A percentile compares a stretch with the other conserved stretches of the same genome.
Conservation (phyloP, 306 rosid species). For the Rosa persica region DNA sequence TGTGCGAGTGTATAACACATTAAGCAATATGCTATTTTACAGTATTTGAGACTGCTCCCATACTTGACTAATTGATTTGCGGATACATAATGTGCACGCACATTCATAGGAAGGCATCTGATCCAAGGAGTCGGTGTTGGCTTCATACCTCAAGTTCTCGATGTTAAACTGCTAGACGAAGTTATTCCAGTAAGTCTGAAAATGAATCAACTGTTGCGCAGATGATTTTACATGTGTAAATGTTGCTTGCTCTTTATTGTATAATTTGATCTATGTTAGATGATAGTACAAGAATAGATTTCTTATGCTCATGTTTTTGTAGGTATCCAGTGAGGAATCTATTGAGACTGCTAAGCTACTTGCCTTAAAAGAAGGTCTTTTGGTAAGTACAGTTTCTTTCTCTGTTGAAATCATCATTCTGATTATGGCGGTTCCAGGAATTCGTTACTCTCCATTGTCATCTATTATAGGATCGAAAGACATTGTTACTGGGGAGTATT, state of each 20-base stretch:
- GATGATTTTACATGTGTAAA: no score
- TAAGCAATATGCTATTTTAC: neutral
- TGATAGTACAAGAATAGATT: neutral
- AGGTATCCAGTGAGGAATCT: slow-evolving; percentile 70
- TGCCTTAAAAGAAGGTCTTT: slow-evolving; percentile 73
- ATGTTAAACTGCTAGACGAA: slow-evolving; percentile 58
- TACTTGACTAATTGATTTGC: neutral
- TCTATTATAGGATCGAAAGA: no score
- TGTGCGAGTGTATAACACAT: neutral
- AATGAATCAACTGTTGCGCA: neutral
- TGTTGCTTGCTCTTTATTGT: no score
- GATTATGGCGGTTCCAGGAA: no score
- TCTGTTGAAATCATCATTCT: no score
- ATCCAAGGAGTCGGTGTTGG: slow-evolving; percentile 84
- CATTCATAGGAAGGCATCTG: slow-evolving; percentile 56
- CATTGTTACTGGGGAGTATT: no score
- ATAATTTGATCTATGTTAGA: neutral
- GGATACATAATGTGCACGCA: neutral
- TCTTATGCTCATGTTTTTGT: neutral
- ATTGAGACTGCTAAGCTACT: slow-evolving; percentile 66
- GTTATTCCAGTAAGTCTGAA: slow-evolving; percentile 49
- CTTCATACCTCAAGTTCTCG: slow-evolving; percentile 51
- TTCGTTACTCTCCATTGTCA: neutral
- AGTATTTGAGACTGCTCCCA: neutral
- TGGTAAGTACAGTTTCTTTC: neutral